These are phyloP conservation scores for Xylogone sp. DNA, from an alignment of 2,329 filamentous ascomycete species.

Conservation along the genomic window DNA sequence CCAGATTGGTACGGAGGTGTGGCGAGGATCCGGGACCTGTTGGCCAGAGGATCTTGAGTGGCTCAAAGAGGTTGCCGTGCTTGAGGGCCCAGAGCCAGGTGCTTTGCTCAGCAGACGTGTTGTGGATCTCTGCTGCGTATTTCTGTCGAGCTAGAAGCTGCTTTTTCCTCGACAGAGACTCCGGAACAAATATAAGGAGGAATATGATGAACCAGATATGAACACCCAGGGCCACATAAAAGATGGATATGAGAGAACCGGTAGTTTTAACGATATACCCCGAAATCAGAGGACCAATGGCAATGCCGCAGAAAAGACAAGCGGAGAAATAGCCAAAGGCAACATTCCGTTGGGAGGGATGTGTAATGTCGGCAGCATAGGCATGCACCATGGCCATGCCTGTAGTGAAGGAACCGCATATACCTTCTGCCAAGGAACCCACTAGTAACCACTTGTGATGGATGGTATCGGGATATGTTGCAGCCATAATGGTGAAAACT, in stretches of 20 bases:
- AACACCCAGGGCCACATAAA: constrained; percentile 73
- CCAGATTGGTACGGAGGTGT: constrained; percentile 73
- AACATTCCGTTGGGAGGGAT: constrained; percentile 74
- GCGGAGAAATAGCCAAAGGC: constrained; percentile 89
- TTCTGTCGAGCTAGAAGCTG: constrained; percentile 69
- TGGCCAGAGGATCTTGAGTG: constrained; percentile 75
- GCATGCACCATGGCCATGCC: constrained; percentile 74
- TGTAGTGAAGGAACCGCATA: constrained; percentile 85
- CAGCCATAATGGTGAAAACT: constrained; percentile 73
- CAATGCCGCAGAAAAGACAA: constrained; percentile 84
- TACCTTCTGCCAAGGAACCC: constrained; percentile 73
- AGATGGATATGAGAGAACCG: constrained; percentile 72
- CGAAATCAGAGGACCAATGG: constrained; percentile 77
- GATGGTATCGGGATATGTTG: constrained; percentile 67
- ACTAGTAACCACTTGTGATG: constrained; percentile 77
- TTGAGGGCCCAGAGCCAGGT: constrained; percentile 31
- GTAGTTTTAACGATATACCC: constrained; percentile 76
- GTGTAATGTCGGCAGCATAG: constrained; percentile 85
- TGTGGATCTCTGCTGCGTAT: constrained; percentile 44
- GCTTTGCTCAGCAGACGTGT: constrained; percentile 10
- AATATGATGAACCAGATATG: constrained; percentile 73
- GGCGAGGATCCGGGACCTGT: constrained; percentile 57
- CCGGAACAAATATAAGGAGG: constrained; percentile 69
- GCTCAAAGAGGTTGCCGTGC: constrained; percentile 66
- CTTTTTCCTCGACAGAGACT: constrained; percentile 74